A percentile compares a stretch with the other conserved stretches of the same genome.
Evolutionary conservation across 2,329 filamentous ascomycete genomes (phyloP).

Genomic region (Colletotrichum falcatum): DNA sequence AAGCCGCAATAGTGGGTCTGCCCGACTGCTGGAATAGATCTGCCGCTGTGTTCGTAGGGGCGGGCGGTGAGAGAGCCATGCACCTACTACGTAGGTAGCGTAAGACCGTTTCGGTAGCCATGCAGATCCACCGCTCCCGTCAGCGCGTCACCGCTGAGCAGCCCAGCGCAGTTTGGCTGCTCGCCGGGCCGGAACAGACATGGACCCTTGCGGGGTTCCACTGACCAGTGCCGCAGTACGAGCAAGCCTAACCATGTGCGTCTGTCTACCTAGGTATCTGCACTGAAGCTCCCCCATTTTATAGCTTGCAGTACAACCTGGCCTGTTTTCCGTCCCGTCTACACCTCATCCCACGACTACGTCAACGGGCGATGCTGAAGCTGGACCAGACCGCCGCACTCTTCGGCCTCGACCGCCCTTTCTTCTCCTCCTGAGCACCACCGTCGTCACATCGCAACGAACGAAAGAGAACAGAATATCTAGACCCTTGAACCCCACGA

Average conservation of each 20-base stretch:
- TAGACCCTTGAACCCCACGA: not conserved
- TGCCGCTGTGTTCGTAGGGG: not conserved
- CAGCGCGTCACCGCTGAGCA: slow-evolving; percentile 12
- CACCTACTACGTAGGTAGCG: not conserved
- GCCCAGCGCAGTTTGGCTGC: not conserved
- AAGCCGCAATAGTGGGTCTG: not conserved
- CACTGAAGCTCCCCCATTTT: slow-evolving; percentile 32
- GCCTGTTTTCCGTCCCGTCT: slow-evolving; percentile 26
- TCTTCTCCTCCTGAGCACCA: not conserved
- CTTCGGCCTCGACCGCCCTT: slow-evolving; percentile 25
- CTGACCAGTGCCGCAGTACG: slow-evolving; percentile 18
- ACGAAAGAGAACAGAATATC: slow-evolving; percentile 2
- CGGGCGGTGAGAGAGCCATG: slow-evolving; percentile 1
- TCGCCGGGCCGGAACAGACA: slow-evolving; percentile 20
- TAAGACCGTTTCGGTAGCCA: not conserved
- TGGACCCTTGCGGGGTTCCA: slow-evolving; percentile 28
- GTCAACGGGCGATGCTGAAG: slow-evolving; percentile 36
- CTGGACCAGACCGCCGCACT: slow-evolving; percentile 26
- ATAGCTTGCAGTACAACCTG: slow-evolving; percentile 38
- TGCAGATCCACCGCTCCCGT: slow-evolving; percentile 3
- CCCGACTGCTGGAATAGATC: not conserved
- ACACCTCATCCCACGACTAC: slow-evolving; percentile 26
- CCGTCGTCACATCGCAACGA: not conserved
- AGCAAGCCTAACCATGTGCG: slow-evolving; percentile 12
- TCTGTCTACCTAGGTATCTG: not conserved